Percentiles rank a stretch among this genome's conserved stretches.
Conservation (phyloP, 345 rosid genomes). For the Eucalyptus cladocalyx region DNA sequence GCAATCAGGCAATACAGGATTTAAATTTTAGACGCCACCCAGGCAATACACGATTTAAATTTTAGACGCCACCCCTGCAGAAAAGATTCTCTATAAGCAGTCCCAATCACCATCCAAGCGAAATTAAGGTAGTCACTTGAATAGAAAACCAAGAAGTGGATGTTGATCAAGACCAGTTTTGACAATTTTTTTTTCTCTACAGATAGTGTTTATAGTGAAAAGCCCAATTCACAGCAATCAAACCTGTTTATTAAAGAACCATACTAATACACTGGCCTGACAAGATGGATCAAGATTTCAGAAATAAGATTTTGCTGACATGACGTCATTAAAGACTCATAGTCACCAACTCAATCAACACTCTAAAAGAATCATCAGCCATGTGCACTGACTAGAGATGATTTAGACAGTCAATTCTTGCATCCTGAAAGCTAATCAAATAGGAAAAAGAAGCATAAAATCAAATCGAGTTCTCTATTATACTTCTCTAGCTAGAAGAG, state of each 20-base stretch:
- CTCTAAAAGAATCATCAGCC: neutral
- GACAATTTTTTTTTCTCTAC: neutral
- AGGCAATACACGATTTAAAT: neutral
- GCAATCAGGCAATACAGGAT: neutral
- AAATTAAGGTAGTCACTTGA: neutral
- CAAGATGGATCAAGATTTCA: neutral
- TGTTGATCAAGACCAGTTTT: neutral
- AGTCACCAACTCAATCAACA: neutral
- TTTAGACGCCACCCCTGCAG: neutral
- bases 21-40: neutral
- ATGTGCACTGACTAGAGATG: neutral
- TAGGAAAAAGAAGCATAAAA: neutral
- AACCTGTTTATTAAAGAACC: neutral
- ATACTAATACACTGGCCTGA: neutral
- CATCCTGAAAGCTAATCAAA: neutral
- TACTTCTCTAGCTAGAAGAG: neutral
- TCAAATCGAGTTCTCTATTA: neutral
- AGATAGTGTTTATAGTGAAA: neutral
- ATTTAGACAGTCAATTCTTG: neutral
- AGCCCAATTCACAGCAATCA: neutral
- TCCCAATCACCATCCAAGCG: neutral
- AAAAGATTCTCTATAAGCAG: neutral
- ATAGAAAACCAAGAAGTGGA: neutral
- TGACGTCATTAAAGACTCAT: neutral
- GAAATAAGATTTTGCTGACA: neutral